Evolutionary conservation across 306 rosid genomes (phyloP).

Genomic region (Hippophae tibetana): DNA sequence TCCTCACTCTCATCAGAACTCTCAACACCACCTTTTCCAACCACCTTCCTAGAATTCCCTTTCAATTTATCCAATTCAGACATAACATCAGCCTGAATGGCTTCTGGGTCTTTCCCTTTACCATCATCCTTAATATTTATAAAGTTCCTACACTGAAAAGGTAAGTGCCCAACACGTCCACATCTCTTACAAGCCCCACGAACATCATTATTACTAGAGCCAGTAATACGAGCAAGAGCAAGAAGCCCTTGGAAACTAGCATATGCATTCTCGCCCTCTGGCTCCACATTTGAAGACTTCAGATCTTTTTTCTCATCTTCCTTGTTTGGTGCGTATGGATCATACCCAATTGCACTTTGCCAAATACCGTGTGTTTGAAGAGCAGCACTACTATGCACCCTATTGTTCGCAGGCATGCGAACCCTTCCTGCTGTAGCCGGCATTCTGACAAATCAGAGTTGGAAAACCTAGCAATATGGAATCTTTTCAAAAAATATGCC

Average conservation of each 20-base stretch:
- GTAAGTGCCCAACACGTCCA: slow-evolving; percentile 93
- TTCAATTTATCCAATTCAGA: slow-evolving; percentile 56
- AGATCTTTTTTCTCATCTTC: slow-evolving; percentile 50
- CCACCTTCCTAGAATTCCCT: slow-evolving; percentile 38
- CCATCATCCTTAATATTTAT: slow-evolving; percentile 58
- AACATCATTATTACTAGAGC: slow-evolving; percentile 57
- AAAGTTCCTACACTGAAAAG: slow-evolving; percentile 81
- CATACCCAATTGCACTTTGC: slow-evolving; percentile 96
- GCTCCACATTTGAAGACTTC: slow-evolving; percentile 35
- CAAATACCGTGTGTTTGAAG: slow-evolving; percentile 94
- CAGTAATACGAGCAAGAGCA: slow-evolving; percentile 81
- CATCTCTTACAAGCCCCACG: slow-evolving; percentile 91
- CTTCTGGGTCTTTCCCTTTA: slow-evolving; percentile 55
- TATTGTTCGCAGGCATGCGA: slow-evolving; percentile 98
- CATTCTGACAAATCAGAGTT: slow-evolving; percentile 42
- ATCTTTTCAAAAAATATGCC: slow-evolving; percentile 1
- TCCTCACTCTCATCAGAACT: slow-evolving; percentile 59
- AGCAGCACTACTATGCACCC: slow-evolving; percentile 98
- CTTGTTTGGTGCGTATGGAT: slow-evolving; percentile 86
- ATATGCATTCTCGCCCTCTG: slow-evolving; percentile 81
- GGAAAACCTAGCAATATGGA: slow-evolving; percentile 16
- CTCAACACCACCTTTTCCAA: slow-evolving; percentile 31
- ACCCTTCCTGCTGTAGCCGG: slow-evolving; percentile 97
- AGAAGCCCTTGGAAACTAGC: slow-evolving; percentile 92
- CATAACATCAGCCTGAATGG: slow-evolving; percentile 40